These are phyloP conservation scores for Tricholoma bakamatsutake DNA, from an alignment of 768 basidiomycete species.

Conservation along the genomic window DNA sequence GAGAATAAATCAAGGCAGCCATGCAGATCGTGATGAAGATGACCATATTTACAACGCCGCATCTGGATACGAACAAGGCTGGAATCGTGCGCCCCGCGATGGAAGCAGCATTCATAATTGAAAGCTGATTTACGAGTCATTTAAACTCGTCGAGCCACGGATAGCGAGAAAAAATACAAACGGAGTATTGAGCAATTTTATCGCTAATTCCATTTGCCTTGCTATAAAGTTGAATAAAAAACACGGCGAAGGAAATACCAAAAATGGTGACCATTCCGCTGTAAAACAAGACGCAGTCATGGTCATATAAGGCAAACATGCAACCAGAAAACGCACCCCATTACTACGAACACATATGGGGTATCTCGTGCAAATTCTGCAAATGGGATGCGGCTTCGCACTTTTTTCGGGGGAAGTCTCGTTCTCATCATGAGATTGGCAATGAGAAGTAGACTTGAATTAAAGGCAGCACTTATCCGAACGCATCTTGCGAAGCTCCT, in stretches of 20 bases:
- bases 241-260: constrained; percentile 39
- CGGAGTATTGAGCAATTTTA: not conserved
- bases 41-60: constrained; percentile 41
- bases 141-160: not conserved
- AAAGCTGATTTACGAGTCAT: constrained; percentile 26
- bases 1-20: constrained; percentile 32
- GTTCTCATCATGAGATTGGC: constrained; percentile 29
- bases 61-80: constrained; percentile 31
- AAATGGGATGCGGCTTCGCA: constrained; percentile 16
- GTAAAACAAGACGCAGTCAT: not conserved
- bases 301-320: not conserved
- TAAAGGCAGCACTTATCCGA: constrained; percentile 32
- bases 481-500: constrained; percentile 37
- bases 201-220: not conserved
- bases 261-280: constrained; percentile 26
- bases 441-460: constrained; percentile 25
- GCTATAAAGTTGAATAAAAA: constrained; percentile 26
- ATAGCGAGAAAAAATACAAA: not conserved
- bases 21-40: constrained; percentile 28
- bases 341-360: constrained; percentile 20
- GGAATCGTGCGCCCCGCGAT: constrained; percentile 47
- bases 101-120: constrained; percentile 48
- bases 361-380: constrained; percentile 25
- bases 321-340: constrained; percentile 11
- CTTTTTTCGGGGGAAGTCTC: constrained; percentile 27